Evolutionary conservation across 2,329 filamentous ascomycete genomes (phyloP).

Genomic region (Hawksworthiomyces lignivorus): DNA sequence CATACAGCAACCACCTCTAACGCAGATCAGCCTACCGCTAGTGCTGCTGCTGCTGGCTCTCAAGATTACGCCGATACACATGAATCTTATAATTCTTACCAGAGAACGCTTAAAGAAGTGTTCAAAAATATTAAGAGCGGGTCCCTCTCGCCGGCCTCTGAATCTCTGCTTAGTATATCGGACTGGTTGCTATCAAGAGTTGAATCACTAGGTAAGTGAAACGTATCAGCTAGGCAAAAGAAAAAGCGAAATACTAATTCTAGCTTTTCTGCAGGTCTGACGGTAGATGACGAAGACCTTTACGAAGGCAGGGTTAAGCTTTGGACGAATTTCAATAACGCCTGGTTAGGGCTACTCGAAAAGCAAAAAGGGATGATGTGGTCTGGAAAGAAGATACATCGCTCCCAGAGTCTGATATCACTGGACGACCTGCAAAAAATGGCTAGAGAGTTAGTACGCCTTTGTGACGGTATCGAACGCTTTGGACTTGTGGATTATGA

Average conservation of each 20-base stretch:
- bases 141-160: conserved; percentile 40
- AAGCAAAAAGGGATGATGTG: conserved; percentile 71
- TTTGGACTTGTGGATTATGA: conserved; percentile 96
- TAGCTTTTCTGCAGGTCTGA: conserved; percentile 56
- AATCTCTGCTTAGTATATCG: conserved; percentile 44
- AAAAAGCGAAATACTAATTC: neutral
- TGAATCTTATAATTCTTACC: conserved; percentile 61
- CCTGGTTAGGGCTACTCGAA: conserved; percentile 78
- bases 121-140: conserved; percentile 62
- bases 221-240: neutral
- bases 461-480: conserved; percentile 81
- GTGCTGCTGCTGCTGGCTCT: neutral
- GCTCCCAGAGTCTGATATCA: conserved; percentile 56
- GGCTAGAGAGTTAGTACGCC: conserved; percentile 70
- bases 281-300: conserved; percentile 70
- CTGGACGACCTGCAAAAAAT: conserved; percentile 66
- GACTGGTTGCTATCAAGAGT: conserved; percentile 50
- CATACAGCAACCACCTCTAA: conserved; percentile 22
- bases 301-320: conserved; percentile 71
- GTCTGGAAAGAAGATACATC: conserved; percentile 48
- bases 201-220: conserved; percentile 43
- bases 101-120: conserved; percentile 53
- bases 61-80: conserved; percentile 29
- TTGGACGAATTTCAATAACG: conserved; percentile 92
- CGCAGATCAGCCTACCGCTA: neutral